phyloP scores from a whole-genome alignment of 2,329 filamentous ascomycete species.

The Erysiphe neolycopersici region DNA sequence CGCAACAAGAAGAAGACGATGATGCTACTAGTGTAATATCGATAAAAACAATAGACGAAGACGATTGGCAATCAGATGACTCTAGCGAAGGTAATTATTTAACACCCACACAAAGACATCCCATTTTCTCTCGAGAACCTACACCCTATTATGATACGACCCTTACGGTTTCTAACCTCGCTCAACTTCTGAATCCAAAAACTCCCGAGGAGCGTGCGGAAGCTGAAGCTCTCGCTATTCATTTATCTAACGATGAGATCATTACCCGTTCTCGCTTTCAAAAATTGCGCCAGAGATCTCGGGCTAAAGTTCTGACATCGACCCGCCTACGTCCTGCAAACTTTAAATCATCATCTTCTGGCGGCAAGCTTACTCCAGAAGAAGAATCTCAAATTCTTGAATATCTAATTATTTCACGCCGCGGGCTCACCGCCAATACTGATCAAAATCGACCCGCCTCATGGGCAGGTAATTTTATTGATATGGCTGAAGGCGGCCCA shows the following conservation, averaged over 20 bases:
- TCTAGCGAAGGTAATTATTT: slow-evolving; percentile 21
- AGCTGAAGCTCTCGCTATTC: slow-evolving; percentile 54
- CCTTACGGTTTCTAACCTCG: slow-evolving; percentile 41
- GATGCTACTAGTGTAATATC: slow-evolving; percentile 60
- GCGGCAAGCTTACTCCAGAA: slow-evolving; percentile 22
- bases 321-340: slow-evolving; percentile 16
- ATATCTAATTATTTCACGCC: slow-evolving; percentile 24
- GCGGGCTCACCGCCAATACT: slow-evolving; percentile 6
- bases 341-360: slow-evolving; percentile 9
- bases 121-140: slow-evolving; percentile 22
- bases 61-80: slow-evolving; percentile 19
- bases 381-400: slow-evolving; percentile 35
- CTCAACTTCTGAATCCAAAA: slow-evolving; percentile 55
- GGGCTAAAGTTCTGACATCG: slow-evolving; percentile 37
- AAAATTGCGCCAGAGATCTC: slow-evolving; percentile 38
- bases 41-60: slow-evolving; percentile 18
- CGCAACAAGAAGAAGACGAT: slow-evolving; percentile 27
- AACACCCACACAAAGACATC: slow-evolving; percentile 47
- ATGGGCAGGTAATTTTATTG: slow-evolving; percentile 47
- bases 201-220: slow-evolving; percentile 55
- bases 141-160: slow-evolving; percentile 34
- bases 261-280: slow-evolving; percentile 62
- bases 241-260: slow-evolving; percentile 42
- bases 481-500: slow-evolving; percentile 47
- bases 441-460: slow-evolving; percentile 9